These are phyloP conservation scores for Melampsora abietis-canadensis DNA, from an alignment of 1,284 basidiomycete genomes.

Conservation along the genomic window DNA sequence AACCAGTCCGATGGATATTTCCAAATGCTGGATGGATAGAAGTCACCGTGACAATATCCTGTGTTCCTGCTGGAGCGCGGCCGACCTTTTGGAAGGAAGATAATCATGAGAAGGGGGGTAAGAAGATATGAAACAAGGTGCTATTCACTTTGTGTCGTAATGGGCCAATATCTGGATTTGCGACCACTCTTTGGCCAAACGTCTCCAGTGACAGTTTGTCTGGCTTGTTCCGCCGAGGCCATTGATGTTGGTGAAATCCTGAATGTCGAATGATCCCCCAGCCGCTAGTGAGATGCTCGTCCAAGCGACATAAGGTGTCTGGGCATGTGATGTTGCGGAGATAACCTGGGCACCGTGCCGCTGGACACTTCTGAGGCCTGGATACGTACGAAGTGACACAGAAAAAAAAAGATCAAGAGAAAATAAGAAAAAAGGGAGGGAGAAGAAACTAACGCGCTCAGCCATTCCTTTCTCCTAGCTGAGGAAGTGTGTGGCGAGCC, in stretches of 20 bases:
- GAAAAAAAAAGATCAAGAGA: too few relatives aligned
- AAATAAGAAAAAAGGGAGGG: too few relatives aligned
- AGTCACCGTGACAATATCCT: neutral
- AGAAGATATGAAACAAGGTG: neutral
- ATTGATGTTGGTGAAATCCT: neutral
- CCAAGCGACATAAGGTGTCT: neutral
- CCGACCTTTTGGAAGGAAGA: neutral
- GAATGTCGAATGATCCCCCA: slow-evolving; percentile 9
- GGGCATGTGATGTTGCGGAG: neutral
- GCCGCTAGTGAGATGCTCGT: neutral
- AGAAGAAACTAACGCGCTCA: too few relatives aligned
- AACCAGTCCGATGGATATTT: neutral
- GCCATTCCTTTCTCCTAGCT: too few relatives aligned
- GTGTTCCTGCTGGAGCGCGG: neutral
- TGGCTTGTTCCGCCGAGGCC: slow-evolving; percentile 3
- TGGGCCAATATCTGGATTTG: neutral
- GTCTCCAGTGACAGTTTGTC: neutral
- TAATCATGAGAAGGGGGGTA: neutral
- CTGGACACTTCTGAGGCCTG: too few relatives aligned
- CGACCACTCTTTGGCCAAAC: neutral
- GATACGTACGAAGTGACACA: too few relatives aligned
- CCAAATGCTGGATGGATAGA: neutral
- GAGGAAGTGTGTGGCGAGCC: too few relatives aligned
- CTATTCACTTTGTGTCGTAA: slow-evolving; percentile 1
- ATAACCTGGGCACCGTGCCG: too few relatives aligned